Conservation (phyloP, 345 rosid genomes). For the Acer campestre region DNA sequence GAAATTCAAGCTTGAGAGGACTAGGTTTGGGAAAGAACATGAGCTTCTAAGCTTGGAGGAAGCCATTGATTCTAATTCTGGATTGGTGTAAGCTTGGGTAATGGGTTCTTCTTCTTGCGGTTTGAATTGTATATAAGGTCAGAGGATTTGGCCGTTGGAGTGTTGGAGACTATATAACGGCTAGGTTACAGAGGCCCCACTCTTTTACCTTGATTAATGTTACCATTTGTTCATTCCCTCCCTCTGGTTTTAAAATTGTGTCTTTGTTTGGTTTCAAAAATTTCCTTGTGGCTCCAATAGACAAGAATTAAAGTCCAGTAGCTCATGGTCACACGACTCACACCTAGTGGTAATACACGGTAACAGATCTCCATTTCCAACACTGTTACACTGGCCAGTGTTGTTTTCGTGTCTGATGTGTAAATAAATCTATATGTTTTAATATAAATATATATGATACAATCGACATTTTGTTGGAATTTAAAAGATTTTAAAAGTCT, state of each 20-base stretch:
- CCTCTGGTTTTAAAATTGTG: slow-evolving; percentile 14
- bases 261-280: not conserved
- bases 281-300: no score
- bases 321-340: no score
- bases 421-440: no score
- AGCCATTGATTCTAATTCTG: slow-evolving; percentile 27
- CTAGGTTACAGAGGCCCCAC: slow-evolving; percentile 22
- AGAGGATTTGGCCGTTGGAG: slow-evolving; percentile 30
- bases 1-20: slow-evolving; percentile 55
- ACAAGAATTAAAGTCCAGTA: no score
- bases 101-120: not conserved
- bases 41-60: slow-evolving; percentile 49
- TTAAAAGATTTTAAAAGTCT: no score
- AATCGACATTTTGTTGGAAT: no score
- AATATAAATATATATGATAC: no score
- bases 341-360: no score
- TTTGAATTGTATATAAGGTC: slow-evolving; percentile 15
- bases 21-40: slow-evolving; percentile 55
- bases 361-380: no score
- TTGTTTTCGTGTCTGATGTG: no score
- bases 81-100: not conserved
- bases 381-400: no score
- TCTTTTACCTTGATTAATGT: slow-evolving; percentile 1
- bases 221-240: slow-evolving; percentile 15
- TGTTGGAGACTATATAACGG: slow-evolving; percentile 31